A percentile compares a stretch with the other conserved stretches of the same genome.
phyloP scores from a whole-genome alignment of 2,329 filamentous ascomycete species.

The Teratosphaeria zuluensis region DNA sequence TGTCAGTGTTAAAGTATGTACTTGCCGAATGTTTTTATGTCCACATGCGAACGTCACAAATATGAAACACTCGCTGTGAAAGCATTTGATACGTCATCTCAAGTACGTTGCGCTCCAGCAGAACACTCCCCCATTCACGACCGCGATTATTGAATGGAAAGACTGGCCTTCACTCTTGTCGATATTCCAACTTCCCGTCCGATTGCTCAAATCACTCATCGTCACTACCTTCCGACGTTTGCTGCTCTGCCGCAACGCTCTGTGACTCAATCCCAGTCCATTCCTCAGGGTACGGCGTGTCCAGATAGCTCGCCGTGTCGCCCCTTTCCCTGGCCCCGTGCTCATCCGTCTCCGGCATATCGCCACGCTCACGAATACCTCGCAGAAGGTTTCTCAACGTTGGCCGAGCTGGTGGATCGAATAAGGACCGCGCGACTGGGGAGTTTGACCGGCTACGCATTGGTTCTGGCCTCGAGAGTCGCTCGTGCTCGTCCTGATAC shows the following conservation, averaged over 20 bases:
- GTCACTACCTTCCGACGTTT: neutral
- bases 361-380: neutral
- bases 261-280: neutral
- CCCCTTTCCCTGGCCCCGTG: neutral
- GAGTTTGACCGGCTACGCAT: neutral
- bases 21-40: too few species aligned
- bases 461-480: neutral
- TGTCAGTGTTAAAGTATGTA: too few species aligned
- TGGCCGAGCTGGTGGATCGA: neutral
- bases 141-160: too few species aligned
- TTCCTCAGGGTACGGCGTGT: neutral
- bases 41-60: too few species aligned
- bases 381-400: neutral
- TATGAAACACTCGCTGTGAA: too few species aligned
- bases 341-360: neutral
- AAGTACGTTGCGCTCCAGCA: too few species aligned
- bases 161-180: too few species aligned
- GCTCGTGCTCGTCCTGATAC: neutral
- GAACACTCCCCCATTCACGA: too few species aligned
- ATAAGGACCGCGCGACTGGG: neutral
- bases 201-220: neutral
- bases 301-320: neutral
- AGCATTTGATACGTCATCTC: too few species aligned
- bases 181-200: too few species aligned
- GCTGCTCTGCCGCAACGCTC: neutral